Conservation (phyloP, 2,329 filamentous ascomycete species). For the Microthyrium microscopicum region DNA sequence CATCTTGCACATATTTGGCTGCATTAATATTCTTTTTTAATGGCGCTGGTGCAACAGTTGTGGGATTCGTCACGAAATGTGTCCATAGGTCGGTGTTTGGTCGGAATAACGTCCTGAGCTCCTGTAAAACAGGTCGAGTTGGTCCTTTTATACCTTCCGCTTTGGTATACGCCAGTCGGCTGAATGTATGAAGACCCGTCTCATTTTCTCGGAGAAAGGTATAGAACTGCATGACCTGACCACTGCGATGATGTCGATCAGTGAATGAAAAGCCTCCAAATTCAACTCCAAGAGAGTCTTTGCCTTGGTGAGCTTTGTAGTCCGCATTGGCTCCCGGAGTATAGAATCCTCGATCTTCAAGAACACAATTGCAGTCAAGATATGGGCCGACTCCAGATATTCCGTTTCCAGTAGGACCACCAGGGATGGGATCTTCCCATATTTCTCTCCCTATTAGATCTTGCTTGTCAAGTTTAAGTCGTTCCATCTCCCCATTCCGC, state of each 20-base stretch:
- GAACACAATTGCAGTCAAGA: conserved; percentile 5
- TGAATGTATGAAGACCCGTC: conserved; percentile 46
- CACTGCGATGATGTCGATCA: conserved; percentile 40
- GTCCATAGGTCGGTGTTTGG: conserved; percentile 45
- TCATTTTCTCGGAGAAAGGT: conserved; percentile 48
- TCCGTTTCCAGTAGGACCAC: conserved; percentile 2
- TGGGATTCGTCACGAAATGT: conserved; percentile 40
- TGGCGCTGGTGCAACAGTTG: conserved; percentile 37
- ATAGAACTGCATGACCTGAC: conserved; percentile 45
- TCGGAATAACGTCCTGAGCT: conserved; percentile 44
- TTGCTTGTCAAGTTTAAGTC: conserved; percentile 1
- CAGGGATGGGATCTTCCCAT: not conserved
- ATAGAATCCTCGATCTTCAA: not conserved
- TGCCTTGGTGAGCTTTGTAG: conserved; percentile 2
- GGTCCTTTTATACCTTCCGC: conserved; percentile 35
- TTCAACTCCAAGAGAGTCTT: conserved; percentile 15
- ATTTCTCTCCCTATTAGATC: conserved; percentile 1
- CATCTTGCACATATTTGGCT: conserved; percentile 41
- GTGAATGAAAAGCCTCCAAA: conserved; percentile 45
- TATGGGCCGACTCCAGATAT: conserved; percentile 3
- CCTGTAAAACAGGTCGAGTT: conserved; percentile 37
- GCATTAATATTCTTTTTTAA: conserved; percentile 24
- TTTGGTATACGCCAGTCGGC: conserved; percentile 44
- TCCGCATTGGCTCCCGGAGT: conserved; percentile 2
- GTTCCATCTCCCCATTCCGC: not conserved